Percentiles rank a stretch among this genome's conserved stretches.
Conservation (phyloP, 2,329 filamentous ascomycete genomes). For the Helotiales sp. region DNA sequence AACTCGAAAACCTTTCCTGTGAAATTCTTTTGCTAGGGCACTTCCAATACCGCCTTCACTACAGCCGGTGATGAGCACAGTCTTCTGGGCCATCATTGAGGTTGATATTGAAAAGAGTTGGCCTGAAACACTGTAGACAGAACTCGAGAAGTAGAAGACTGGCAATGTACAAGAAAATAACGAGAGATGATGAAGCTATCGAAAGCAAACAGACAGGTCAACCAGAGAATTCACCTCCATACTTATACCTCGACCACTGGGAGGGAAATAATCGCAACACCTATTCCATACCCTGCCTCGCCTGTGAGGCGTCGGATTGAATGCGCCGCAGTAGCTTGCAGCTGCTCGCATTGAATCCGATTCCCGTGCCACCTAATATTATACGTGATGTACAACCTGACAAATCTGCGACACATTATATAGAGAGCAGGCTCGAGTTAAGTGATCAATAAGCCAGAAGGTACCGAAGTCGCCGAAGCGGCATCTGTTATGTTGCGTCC, state of each 20-base stretch:
- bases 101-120: background rate
- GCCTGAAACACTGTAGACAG: background rate
- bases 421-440: no score
- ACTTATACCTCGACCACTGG: background rate
- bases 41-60: constrained; percentile 42
- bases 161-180: background rate
- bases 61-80: constrained; percentile 41
- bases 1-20: constrained; percentile 38
- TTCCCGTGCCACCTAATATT: no score
- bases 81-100: constrained; percentile 16
- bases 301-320: no score
- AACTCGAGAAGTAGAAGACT: background rate
- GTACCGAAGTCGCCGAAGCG: no score
- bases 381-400: no score
- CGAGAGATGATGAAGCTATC: background rate
- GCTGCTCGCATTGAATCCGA: background rate
- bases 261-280: no score
- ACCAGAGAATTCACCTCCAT: background rate
- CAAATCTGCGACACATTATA: no score
- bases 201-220: background rate
- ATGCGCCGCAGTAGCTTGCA: no score
- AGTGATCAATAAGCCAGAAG: no score
- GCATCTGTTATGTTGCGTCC: no score
- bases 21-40: constrained; percentile 40
- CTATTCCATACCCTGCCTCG: no score